Base-by-base conservation (phyloP, 2,329 filamentous ascomycete species). In the Rhynchosporium agropyri region DNA sequence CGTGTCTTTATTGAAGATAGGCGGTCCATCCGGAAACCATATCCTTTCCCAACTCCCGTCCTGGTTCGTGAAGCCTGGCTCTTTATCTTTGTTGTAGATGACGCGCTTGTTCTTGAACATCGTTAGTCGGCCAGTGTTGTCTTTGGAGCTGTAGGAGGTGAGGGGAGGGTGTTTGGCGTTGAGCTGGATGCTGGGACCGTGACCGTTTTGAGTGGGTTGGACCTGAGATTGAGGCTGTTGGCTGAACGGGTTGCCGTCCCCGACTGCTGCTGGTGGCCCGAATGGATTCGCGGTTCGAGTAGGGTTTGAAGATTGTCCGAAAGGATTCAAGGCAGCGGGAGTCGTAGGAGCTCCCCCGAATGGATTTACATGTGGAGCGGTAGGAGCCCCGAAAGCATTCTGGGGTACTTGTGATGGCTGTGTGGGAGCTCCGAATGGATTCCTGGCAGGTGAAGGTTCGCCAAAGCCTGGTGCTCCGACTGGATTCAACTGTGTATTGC, bases 21-120 rank as follows among this genome's bases (percentile, higher is more conserved):
- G 90, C 28, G 88, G 81, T 0, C 90, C 91, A 51, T 87, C 79
- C 0, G 89, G 89, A 73, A 90, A 92, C 82, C 89, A 90, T 55
- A 94, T 87, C 67, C 84, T 86, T 57, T 83, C 80, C 78, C 83
- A 85, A 0, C 76, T 81, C 40, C 85, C 83, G 68, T 87, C 83
- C 43, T 77, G 76, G 28, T 76, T 83, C 65, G 67, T 80, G 68
- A 79, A 78, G 58, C 78, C 84, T 0, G 87, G 83, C 6, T 76
- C 73, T 26, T 76, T 73, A 36, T 79, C 75, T 67, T 84, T 80
- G 74, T 84, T 80, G 74, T 91, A 91, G 1, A 77, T 75, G 0
- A 91, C 87, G 0, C 79, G 80, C 66, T 83, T 84, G 20, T 84
- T 84, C 68, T 89, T 89, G 79, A 88, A 92, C 63, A 78, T 77